Percentiles rank a stretch among this genome's conserved stretches.
Evolutionary conservation across 2,329 filamentous ascomycete species (phyloP).

Genomic region (Lasiodiplodia gonubiensis): DNA sequence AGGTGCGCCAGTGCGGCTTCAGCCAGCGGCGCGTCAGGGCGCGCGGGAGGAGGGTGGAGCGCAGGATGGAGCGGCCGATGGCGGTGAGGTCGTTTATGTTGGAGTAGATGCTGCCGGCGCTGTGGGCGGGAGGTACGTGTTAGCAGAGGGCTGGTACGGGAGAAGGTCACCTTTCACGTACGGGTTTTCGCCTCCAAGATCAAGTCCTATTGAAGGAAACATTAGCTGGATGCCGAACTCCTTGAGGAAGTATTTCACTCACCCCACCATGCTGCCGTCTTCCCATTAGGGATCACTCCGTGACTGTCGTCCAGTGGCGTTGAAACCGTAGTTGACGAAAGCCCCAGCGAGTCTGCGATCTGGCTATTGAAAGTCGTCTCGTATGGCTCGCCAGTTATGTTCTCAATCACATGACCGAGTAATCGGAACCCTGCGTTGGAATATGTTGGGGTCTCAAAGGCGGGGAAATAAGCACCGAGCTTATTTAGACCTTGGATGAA

Average conservation of each 20-base stretch:
- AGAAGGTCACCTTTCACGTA: not conserved
- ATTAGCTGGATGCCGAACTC: not conserved
- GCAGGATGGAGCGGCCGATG: slow-evolving; percentile 35
- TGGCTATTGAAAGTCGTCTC: slow-evolving; percentile 43
- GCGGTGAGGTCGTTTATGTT: slow-evolving; percentile 33
- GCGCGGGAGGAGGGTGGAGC: slow-evolving; percentile 33
- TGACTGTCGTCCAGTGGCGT: slow-evolving; percentile 35
- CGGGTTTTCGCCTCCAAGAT: slow-evolving; percentile 1
- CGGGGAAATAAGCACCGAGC: slow-evolving; percentile 41
- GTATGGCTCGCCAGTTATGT: slow-evolving; percentile 47
- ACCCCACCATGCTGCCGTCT: slow-evolving; percentile 31
- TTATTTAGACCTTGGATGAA: slow-evolving; percentile 44
- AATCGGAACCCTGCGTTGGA: slow-evolving; percentile 47
- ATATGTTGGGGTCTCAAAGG: slow-evolving; percentile 43
- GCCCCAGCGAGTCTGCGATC: slow-evolving; percentile 47
- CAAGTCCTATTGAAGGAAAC: not conserved
- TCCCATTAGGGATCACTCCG: slow-evolving; percentile 45
- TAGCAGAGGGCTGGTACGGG: slow-evolving; percentile 16
- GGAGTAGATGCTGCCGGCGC: slow-evolving; percentile 39
- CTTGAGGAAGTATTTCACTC: not conserved
- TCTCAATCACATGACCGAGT: slow-evolving; percentile 48
- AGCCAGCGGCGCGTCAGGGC: slow-evolving; percentile 36
- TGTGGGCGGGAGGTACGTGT: slow-evolving; percentile 12
- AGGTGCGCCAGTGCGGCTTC: slow-evolving; percentile 34
- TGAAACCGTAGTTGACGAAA: slow-evolving; percentile 46